Percentiles rank a stretch among this genome's conserved stretches.
Conservation (phyloP, 1,284 basidiomycete species). For the Cronartium ribicola region DNA sequence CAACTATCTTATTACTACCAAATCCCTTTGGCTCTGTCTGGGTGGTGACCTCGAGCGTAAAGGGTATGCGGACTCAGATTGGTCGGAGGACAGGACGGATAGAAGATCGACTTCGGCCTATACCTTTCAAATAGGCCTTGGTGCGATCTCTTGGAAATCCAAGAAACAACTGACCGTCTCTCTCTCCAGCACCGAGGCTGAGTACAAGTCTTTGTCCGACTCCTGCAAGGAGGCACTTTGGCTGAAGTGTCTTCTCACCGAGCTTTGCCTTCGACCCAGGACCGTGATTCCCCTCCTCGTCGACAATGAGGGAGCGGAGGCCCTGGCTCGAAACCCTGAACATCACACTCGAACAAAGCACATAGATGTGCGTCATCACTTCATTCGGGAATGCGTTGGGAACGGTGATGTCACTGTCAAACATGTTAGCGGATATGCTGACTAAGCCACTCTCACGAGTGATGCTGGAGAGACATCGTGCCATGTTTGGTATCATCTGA, state of each 20-base stretch:
- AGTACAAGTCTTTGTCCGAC: too few species aligned
- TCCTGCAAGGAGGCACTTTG: slow-evolving; percentile 6
- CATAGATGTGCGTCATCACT: slow-evolving; percentile 24
- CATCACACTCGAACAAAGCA: slow-evolving; percentile 27
- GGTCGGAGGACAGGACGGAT: background rate
- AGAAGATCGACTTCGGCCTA: background rate
- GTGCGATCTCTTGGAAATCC: slow-evolving; percentile 10
- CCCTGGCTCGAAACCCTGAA: slow-evolving; percentile 22
- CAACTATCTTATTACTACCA: background rate
- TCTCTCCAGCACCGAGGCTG: too few species aligned
- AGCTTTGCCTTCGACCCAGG: slow-evolving; percentile 42
- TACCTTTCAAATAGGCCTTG: background rate
- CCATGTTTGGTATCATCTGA: too few species aligned
- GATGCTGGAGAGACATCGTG: too few species aligned
- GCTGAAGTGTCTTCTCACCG: background rate
- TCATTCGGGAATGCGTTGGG: slow-evolving; percentile 10
- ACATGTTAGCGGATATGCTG: slow-evolving; percentile 55
- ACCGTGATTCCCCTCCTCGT: slow-evolving; percentile 24
- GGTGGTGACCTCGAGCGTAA: background rate
- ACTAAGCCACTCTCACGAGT: slow-evolving; percentile 56
- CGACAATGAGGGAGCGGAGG: slow-evolving; percentile 22
- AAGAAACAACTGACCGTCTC: background rate
- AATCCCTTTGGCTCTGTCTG: background rate
- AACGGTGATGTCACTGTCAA: slow-evolving; percentile 48
- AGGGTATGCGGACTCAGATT: background rate